These are phyloP conservation scores for Backusella parvicylindrica DNA, from an alignment of 192 early-diverging fungal species.

Conservation along the genomic window DNA sequence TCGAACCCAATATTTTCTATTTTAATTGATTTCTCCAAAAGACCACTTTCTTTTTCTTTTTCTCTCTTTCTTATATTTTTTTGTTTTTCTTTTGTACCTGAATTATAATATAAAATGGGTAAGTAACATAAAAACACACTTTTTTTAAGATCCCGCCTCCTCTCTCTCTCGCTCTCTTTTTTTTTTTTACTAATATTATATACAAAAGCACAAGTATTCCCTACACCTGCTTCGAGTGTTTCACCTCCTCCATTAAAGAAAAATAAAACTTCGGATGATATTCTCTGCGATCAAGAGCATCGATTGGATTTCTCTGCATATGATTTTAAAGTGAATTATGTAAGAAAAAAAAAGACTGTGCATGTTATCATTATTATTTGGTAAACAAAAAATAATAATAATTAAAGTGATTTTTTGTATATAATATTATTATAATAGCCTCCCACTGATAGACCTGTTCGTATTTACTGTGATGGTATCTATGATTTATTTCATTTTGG, in stretches of 20 bases:
- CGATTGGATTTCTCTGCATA: slow-evolving; percentile 1
- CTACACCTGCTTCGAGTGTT: not conserved
- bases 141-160: not conserved
- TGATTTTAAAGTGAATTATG: slow-evolving; percentile 12
- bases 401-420: not conserved
- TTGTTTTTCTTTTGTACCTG: not conserved
- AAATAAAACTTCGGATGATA: not conserved
- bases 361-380: not conserved
- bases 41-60: not conserved
- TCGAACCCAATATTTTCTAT: not conserved
- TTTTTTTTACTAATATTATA: not conserved
- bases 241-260: slow-evolving; percentile 2
- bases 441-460: slow-evolving; percentile 61
- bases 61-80: not conserved
- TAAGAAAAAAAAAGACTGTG: not conserved
- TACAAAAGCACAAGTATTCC: not conserved
- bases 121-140: not conserved
- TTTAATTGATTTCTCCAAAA: not conserved
- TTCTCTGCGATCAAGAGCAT: not conserved
- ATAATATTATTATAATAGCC: slow-evolving; percentile 31
- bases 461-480: slow-evolving; percentile 82
- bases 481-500: slow-evolving; percentile 82
- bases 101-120: not conserved
- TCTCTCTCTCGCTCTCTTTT: not conserved
- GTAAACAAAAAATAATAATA: not conserved